phyloP scores from a whole-genome alignment of 148 eudicot genomes.

The Talinum fruticosum region DNA sequence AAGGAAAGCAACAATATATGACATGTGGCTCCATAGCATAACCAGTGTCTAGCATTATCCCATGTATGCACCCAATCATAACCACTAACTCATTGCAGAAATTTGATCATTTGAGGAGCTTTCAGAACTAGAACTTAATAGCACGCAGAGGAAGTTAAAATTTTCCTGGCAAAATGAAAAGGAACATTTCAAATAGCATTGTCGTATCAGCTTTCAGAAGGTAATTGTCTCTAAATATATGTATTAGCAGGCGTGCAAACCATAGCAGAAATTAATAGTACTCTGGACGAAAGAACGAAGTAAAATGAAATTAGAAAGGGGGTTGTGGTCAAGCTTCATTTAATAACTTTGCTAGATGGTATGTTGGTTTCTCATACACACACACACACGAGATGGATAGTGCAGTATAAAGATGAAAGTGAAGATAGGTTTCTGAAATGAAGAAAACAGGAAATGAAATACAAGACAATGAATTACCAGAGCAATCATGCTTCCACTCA shows the following conservation, averaged over 20 bases:
- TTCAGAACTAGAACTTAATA: no score
- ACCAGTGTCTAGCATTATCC: not conserved
- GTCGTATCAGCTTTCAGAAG: no score
- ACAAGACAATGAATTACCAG: slow-evolving; percentile 8
- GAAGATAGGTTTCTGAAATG: not conserved
- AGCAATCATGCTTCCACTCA: not conserved
- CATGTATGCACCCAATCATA: not conserved
- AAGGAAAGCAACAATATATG: not conserved
- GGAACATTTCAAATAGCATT: no score
- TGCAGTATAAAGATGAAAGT: not conserved
- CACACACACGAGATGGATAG: not conserved
- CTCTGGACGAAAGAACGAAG: not conserved
- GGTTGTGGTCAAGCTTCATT: not conserved
- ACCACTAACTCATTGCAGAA: not conserved
- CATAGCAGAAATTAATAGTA: not conserved
- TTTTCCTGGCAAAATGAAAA: no score
- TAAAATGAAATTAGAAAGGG: not conserved
- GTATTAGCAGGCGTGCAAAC: no score
- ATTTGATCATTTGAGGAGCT: not conserved
- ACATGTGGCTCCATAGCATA: not conserved
- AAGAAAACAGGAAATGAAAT: not conserved
- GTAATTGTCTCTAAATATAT: no score
- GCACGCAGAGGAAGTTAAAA: no score
- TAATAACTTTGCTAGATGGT: not conserved
- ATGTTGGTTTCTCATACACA: not conserved